Evolutionary conservation across 1,284 basidiomycete species (phyloP).

Genomic region (Malassezia japonica): DNA sequence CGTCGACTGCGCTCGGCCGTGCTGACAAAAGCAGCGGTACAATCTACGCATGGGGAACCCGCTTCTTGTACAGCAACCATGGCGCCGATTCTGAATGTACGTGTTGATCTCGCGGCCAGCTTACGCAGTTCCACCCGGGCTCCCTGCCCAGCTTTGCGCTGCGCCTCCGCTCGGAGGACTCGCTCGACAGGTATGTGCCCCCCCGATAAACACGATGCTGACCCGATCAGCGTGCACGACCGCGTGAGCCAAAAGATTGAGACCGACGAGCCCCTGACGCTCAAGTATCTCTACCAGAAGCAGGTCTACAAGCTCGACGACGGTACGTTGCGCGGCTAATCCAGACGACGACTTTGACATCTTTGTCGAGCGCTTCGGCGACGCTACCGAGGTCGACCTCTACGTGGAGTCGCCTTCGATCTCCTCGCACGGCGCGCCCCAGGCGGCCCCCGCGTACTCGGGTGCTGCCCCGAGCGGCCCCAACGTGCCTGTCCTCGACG

Average conservation of each 20-base stretch:
- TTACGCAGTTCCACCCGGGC: constrained; percentile 40
- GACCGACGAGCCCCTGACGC: constrained; percentile 32
- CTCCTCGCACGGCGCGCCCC: neutral
- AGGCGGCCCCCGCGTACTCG: neutral
- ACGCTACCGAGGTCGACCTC: constrained; percentile 35
- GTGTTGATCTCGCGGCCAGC: constrained; percentile 7
- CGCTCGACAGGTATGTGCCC: constrained; percentile 25
- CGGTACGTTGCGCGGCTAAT: constrained; percentile 19
- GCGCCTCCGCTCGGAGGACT: constrained; percentile 37
- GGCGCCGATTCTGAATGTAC: constrained; percentile 42
- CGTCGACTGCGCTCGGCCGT: constrained; percentile 2
- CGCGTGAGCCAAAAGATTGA: constrained; percentile 39
- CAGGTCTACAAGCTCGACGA: constrained; percentile 42
- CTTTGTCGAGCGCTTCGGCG: constrained; percentile 38
- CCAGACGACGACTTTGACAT: constrained; percentile 45
- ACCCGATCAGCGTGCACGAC: constrained; percentile 23
- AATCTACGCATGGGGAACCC: neutral
- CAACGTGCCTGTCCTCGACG: constrained; percentile 42
- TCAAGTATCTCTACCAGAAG: constrained; percentile 39
- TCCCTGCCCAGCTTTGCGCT: constrained; percentile 41
- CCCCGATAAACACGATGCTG: neutral
- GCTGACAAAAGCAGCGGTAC: constrained; percentile 2
- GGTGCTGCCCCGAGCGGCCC: constrained; percentile 17
- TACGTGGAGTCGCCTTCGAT: constrained; percentile 4
- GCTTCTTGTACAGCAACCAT: constrained; percentile 14